These are phyloP conservation scores for Ricinus communis DNA, from an alignment of 345 rosid species.

Conservation along the genomic window DNA sequence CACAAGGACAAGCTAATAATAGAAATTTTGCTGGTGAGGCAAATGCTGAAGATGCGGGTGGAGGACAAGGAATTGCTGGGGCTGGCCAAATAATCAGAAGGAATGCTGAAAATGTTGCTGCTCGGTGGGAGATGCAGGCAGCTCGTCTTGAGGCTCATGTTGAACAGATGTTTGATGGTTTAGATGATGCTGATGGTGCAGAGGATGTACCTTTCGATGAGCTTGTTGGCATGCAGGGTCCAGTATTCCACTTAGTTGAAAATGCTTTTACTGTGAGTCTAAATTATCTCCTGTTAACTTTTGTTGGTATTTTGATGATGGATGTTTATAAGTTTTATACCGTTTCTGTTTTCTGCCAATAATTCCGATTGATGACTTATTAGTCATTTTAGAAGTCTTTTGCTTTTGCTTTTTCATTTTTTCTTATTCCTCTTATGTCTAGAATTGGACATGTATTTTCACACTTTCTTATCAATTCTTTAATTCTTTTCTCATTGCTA, in stretches of 20 bases:
- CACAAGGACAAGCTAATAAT: constrained; percentile 68
- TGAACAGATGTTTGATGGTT: constrained; percentile 98
- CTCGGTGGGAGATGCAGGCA: constrained; percentile 98
- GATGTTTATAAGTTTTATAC: background rate
- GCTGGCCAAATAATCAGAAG: constrained; percentile 73
- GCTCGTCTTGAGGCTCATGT: constrained; percentile 99
- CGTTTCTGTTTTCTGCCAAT: background rate
- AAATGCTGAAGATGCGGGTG: constrained; percentile 81
- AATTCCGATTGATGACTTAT: background rate
- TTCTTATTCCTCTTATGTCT: background rate
- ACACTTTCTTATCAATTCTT: background rate
- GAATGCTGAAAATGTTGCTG: constrained; percentile 97
- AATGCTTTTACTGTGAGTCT: constrained; percentile 95
- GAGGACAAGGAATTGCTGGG: constrained; percentile 72
- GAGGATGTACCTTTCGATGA: constrained; percentile 99
- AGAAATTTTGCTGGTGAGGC: constrained; percentile 78
- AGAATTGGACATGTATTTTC: background rate
- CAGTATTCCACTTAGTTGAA: constrained; percentile 98
- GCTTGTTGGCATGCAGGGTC: constrained; percentile 99
- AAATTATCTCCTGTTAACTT: background rate
- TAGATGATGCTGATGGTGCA: constrained; percentile 99
- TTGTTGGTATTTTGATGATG: background rate
- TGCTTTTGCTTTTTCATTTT: background rate
- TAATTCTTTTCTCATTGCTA: background rate
- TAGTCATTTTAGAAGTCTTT: too few relatives aligned